Base-by-base conservation (phyloP, 192 early-diverging fungal genomes). In the Coemansia sp. region DNA sequence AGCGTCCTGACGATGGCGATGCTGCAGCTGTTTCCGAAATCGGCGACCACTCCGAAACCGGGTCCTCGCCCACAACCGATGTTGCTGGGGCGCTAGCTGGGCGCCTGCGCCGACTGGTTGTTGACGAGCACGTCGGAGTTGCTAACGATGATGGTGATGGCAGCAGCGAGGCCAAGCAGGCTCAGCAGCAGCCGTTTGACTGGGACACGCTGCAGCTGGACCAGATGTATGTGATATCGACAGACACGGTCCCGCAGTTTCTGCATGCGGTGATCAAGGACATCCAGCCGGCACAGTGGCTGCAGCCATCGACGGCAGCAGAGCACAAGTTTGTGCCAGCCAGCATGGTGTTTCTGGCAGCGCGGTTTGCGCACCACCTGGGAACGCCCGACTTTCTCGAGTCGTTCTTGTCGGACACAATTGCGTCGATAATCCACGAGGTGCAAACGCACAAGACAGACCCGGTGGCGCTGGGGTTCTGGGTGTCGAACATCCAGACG, bases 191-290 rank as follows among this genome's bases (percentile, higher is more conserved):
- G 52, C 48, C 63, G 8, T 93, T 91, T 73, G 83, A 88, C 55
- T 98, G 92, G 93, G 84, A 88, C 43, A 80, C 69, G 14, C 92
- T 93, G 73, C 75, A 85, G 64, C 87, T 87, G 12, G 90, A 94
- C 79, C 93, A 98, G 71, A 98, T 98, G 95, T 89, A 93, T 81
- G 94, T 96, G n/a, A 93, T 95, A 71, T 87, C 88, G 52, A 83
- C 82, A 55, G 81, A 85, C 27, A 86, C 86, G 7, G 76, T 93
- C 43, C 81, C 85, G 11, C 82, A 83, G 56, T 88, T 95, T 53
- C 83, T 97, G 35, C 73, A 89, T 50, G 83, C 85, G 0, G 83
- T 87, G 15, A 83, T 97, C 60, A 83, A 75, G 15, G 78, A 85
- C 27, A 83, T 93, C 38, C 80, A 83, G 53, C 88, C 90, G 0